Evolutionary conservation across 495 filamentous ascomycete species (phyloP).

Genomic region (Penicillium steckii): DNA sequence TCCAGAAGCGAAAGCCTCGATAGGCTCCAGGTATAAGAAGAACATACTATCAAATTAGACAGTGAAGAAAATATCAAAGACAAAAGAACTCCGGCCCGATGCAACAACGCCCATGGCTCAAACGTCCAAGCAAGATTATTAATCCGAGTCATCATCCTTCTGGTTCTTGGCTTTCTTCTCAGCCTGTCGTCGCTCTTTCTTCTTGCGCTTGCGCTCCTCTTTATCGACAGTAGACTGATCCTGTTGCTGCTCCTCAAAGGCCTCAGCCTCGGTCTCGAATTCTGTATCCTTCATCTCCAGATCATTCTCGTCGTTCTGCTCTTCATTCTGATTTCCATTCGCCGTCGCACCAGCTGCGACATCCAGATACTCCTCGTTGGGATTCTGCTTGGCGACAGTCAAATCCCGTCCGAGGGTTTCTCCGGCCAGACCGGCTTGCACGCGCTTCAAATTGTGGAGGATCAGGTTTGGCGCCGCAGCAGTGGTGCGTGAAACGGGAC

Average conservation of each 20-base stretch:
- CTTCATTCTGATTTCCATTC: slow-evolving; percentile 30
- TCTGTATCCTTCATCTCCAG: slow-evolving; percentile 27
- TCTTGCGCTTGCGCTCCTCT: slow-evolving; percentile 49
- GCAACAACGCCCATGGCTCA: slow-evolving; percentile 26
- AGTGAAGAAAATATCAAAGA: slow-evolving; percentile 9
- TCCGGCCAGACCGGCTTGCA: slow-evolving; percentile 62
- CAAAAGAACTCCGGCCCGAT: slow-evolving; percentile 30
- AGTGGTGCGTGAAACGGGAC: slow-evolving; percentile 53
- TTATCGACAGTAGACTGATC: slow-evolving; percentile 34
- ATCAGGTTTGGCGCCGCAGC: slow-evolving; percentile 55
- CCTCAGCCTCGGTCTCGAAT: slow-evolving; percentile 26
- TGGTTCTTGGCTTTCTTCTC: slow-evolving; percentile 43
- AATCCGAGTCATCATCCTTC: slow-evolving; percentile 33
- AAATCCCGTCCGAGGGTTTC: slow-evolving; percentile 54
- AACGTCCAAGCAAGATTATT: slow-evolving; percentile 15
- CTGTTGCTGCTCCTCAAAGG: slow-evolving; percentile 23
- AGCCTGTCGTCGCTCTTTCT: slow-evolving; percentile 48
- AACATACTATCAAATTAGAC: background rate
- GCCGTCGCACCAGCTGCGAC: slow-evolving; percentile 20
- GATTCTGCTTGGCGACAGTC: slow-evolving; percentile 37
- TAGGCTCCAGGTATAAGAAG: slow-evolving; percentile 3
- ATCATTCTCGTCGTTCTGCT: slow-evolving; percentile 21
- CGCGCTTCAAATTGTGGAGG: slow-evolving; percentile 63
- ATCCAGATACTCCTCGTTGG: slow-evolving; percentile 30
- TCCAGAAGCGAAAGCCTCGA: slow-evolving; percentile 10